Conservation (phyloP, 176 grass and related monocot genomes). For the Musa acuminata region DNA sequence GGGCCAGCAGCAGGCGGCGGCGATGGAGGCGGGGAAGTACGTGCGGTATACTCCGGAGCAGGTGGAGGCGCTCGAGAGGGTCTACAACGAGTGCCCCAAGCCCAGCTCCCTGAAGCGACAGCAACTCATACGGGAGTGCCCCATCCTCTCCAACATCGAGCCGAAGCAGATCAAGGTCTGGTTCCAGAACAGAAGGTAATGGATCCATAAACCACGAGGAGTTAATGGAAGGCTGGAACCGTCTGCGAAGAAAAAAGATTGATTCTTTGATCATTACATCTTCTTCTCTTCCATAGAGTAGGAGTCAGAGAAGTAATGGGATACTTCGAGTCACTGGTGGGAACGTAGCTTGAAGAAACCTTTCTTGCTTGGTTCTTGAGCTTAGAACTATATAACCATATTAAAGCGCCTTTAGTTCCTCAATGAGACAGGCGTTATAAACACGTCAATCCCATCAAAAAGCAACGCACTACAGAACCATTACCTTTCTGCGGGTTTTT, state of each 20-base stretch:
- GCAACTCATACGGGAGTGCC: slow-evolving; percentile 17
- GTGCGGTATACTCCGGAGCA: slow-evolving; percentile 97
- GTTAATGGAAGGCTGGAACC: background rate
- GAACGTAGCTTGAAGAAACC: no score
- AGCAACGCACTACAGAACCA: no score
- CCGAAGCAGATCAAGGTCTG: slow-evolving; percentile 24
- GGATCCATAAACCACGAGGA: background rate
- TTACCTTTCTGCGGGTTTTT: no score
- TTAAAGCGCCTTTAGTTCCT: no score
- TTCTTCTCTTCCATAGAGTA: no score
- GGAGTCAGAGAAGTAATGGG: no score
- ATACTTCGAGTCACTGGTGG: no score
- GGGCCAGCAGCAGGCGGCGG: slow-evolving; percentile 19
- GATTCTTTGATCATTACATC: background rate
- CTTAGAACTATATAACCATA: no score
- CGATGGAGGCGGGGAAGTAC: slow-evolving; percentile 86
- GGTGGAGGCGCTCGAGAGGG: slow-evolving; percentile 94
- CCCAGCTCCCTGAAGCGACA: slow-evolving; percentile 27
- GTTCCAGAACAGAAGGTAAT: slow-evolving; percentile 46
- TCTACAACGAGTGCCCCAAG: slow-evolving; percentile 97
- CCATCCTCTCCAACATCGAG: slow-evolving; percentile 21
- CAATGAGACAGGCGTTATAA: no score
- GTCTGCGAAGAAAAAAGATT: background rate
- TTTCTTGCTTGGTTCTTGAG: no score
- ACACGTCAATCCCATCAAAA: no score